phyloP scores from a whole-genome alignment of 2,329 filamentous ascomycete species.

The Nemania bipapillata region DNA sequence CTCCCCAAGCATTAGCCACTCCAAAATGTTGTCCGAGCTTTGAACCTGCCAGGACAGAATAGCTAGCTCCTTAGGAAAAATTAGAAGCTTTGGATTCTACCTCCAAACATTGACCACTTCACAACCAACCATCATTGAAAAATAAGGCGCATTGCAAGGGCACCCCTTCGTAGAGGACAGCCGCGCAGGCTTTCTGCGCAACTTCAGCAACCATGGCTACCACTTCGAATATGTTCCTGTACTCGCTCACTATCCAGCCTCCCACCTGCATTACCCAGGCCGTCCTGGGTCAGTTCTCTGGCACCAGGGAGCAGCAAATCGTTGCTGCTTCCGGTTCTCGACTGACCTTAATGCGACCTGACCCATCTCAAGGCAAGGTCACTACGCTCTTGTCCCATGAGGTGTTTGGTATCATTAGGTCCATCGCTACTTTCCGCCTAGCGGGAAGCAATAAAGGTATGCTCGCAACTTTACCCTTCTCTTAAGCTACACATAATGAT shows the following conservation, averaged over 20 bases:
- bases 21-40: neutral
- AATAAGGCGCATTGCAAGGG: slow-evolving; percentile 20
- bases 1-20: slow-evolving; percentile 30
- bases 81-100: slow-evolving; percentile 36
- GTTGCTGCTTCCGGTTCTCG: slow-evolving; percentile 91
- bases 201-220: slow-evolving; percentile 78
- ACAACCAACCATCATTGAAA: slow-evolving; percentile 5
- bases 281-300: slow-evolving; percentile 92
- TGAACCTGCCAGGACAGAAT: neutral
- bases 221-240: slow-evolving; percentile 98
- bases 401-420: slow-evolving; percentile 93
- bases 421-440: slow-evolving; percentile 86
- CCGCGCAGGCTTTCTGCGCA: slow-evolving; percentile 52
- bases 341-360: slow-evolving; percentile 86
- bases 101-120: slow-evolving; percentile 8
- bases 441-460: slow-evolving; percentile 96
- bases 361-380: slow-evolving; percentile 86
- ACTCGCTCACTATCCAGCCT: slow-evolving; percentile 94
- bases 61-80: slow-evolving; percentile 34
- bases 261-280: slow-evolving; percentile 90
- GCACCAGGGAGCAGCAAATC: slow-evolving; percentile 97
- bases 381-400: slow-evolving; percentile 88
- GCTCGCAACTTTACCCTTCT: slow-evolving; percentile 59
- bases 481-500: slow-evolving; percentile 75
- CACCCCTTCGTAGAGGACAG: slow-evolving; percentile 37